phyloP scores from a whole-genome alignment of 192 early-diverging fungal genomes.

The Dissophora ornata region DNA sequence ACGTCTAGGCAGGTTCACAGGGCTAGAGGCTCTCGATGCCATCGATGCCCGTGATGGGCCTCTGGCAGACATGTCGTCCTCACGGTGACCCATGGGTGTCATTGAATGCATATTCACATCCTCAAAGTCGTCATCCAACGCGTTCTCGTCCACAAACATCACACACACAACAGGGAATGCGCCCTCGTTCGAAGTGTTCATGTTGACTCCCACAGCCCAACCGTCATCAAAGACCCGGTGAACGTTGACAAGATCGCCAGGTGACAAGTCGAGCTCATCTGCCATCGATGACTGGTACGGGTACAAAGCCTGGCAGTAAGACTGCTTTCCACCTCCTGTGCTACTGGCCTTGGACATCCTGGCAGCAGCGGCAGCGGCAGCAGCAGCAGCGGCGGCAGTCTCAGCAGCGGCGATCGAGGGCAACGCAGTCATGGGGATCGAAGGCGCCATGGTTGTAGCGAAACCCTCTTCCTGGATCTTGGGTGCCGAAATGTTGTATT shows the following conservation, averaged over 20 bases:
- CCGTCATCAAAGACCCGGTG: slow-evolving; percentile 87
- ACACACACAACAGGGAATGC: slow-evolving; percentile 91
- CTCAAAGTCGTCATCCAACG: slow-evolving; percentile 49
- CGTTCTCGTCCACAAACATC: slow-evolving; percentile 45
- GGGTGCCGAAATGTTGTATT: slow-evolving; percentile 49
- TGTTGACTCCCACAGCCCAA: slow-evolving; percentile 88
- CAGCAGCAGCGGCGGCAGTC: slow-evolving; percentile 10
- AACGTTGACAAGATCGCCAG: slow-evolving; percentile 78
- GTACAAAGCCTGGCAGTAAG: slow-evolving; percentile 52
- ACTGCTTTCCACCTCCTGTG: slow-evolving; percentile 20
- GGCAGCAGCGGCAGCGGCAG: neutral
- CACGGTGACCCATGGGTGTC: slow-evolving; percentile 46
- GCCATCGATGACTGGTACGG: slow-evolving; percentile 75
- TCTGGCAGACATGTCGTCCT: slow-evolving; percentile 20
- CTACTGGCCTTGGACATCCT: slow-evolving; percentile 20
- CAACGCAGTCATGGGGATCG: slow-evolving; percentile 51
- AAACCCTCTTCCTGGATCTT: slow-evolving; percentile 52
- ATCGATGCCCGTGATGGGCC: slow-evolving; percentile 17
- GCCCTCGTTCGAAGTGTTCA: slow-evolving; percentile 75
- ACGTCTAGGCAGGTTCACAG: slow-evolving; percentile 40
- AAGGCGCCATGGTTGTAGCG: neutral
- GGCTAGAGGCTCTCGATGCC: slow-evolving; percentile 33
- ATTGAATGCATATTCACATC: slow-evolving; percentile 55
- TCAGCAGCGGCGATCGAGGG: slow-evolving; percentile 1
- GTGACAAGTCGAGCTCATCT: slow-evolving; percentile 79